Evolutionary conservation across 768 basidiomycete genomes (phyloP).

Genomic region (Symmetrospora coprosmae): DNA sequence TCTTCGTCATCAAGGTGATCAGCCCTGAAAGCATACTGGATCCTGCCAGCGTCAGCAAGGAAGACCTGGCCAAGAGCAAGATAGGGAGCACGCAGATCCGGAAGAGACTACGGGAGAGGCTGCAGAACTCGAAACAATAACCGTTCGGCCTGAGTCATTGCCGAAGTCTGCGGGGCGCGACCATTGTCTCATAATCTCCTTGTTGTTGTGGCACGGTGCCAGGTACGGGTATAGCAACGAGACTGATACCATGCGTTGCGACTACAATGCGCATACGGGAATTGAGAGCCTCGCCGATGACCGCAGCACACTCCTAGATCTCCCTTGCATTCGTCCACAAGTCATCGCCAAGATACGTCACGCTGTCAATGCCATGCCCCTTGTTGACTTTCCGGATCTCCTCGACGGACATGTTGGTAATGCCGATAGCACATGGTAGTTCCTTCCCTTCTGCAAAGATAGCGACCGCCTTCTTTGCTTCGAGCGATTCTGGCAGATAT

Average conservation of each 20-base stretch:
- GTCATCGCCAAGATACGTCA: slow-evolving; percentile 76
- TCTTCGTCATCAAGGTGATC: slow-evolving; percentile 21
- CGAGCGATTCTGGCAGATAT: slow-evolving; percentile 42
- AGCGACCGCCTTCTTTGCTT: slow-evolving; percentile 64
- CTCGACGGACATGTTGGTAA: slow-evolving; percentile 67
- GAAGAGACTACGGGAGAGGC: slow-evolving; percentile 53
- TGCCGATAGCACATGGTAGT: slow-evolving; percentile 70
- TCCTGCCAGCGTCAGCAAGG: slow-evolving; percentile 36
- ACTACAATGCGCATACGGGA: too few species aligned
- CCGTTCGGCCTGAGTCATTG: neutral
- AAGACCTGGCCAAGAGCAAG: slow-evolving; percentile 64
- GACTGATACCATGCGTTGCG: too few species aligned
- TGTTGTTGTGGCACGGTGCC: too few species aligned
- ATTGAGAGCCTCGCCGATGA: too few species aligned
- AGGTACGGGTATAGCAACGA: too few species aligned
- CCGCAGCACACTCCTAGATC: too few species aligned
- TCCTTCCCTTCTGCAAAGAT: slow-evolving; percentile 94
- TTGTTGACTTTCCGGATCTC: slow-evolving; percentile 84
- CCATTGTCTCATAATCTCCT: too few species aligned
- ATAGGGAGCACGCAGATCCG: slow-evolving; percentile 90
- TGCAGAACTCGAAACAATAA: neutral
- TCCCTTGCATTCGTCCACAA: slow-evolving; percentile 46
- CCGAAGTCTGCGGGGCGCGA: too few species aligned
- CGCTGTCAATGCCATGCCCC: slow-evolving; percentile 72
- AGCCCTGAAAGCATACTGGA: slow-evolving; percentile 31